phyloP scores from a whole-genome alignment of 176 grass and related monocot genomes.

The Paspalum notatum region DNA sequence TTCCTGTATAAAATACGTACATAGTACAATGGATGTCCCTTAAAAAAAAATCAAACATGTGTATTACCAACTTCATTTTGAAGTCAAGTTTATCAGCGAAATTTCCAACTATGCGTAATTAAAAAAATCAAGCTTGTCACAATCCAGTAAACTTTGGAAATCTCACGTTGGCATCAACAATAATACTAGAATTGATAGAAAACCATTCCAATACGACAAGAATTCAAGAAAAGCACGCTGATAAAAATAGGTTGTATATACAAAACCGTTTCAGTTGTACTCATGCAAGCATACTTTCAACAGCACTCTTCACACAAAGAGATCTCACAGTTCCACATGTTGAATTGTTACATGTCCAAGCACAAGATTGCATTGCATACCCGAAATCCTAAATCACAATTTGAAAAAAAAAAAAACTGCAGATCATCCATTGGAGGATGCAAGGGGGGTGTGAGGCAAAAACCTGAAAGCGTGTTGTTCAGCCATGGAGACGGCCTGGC shows the following conservation, averaged over 20 bases:
- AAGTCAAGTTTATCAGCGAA: neutral
- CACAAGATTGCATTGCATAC: neutral
- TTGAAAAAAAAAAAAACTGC: too few species aligned
- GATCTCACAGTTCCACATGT: neutral
- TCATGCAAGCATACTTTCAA: neutral
- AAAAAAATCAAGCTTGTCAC: neutral
- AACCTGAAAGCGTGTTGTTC: slow-evolving; percentile 64
- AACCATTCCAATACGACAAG: neutral
- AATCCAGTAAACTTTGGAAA: neutral
- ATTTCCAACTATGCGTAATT: neutral
- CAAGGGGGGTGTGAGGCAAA: neutral
- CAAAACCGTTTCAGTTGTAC: neutral
- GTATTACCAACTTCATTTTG: neutral
- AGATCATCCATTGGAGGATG: neutral
- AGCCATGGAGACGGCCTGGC: slow-evolving; percentile 67
- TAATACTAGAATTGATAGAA: neutral
- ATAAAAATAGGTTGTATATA: neutral
- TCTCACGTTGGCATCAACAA: neutral
- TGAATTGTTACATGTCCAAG: too few species aligned
- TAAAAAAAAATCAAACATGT: too few species aligned
- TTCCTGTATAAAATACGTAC: too few species aligned
- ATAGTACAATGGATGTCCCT: too few species aligned
- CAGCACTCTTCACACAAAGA: neutral
- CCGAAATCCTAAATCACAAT: neutral
- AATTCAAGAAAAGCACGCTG: neutral